These are phyloP conservation scores for Fusarium albidum DNA, from an alignment of 2,329 filamentous ascomycete species.

Conservation along the genomic window DNA sequence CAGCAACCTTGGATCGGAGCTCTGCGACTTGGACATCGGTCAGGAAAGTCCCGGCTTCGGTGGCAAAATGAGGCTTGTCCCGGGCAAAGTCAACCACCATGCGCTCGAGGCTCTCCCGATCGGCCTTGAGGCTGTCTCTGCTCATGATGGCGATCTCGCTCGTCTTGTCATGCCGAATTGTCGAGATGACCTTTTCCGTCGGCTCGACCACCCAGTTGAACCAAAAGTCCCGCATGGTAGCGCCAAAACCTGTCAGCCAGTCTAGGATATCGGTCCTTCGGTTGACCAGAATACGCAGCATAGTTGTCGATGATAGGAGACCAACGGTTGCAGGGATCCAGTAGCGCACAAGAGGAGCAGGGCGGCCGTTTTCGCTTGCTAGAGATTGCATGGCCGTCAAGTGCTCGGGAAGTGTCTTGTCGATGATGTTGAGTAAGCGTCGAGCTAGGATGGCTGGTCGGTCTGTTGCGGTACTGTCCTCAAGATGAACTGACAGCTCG, in stretches of 20 bases:
- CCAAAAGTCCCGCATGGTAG: constrained; percentile 89
- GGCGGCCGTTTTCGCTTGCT: constrained; percentile 74
- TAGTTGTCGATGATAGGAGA: constrained; percentile 83
- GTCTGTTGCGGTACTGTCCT: constrained; percentile 53
- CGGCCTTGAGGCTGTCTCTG: constrained; percentile 87
- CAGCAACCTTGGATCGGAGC: constrained; percentile 81
- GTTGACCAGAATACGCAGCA: constrained; percentile 81
- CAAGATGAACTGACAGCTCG: constrained; percentile 62
- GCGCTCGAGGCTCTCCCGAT: constrained; percentile 89
- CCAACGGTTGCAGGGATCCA: constrained; percentile 81
- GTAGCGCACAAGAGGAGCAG: constrained; percentile 79
- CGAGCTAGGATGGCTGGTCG: constrained; percentile 69
- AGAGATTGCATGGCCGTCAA: constrained; percentile 62
- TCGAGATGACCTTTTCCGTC: constrained; percentile 81
- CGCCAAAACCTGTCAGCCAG: constrained; percentile 82
- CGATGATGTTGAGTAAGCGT: constrained; percentile 74
- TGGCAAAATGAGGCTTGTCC: constrained; percentile 75
- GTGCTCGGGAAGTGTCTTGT: constrained; percentile 74
- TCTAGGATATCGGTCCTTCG: constrained; percentile 77
- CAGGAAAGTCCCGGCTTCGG: constrained; percentile 56
- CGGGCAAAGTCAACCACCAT: constrained; percentile 98
- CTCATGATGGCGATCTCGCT: constrained; percentile 98
- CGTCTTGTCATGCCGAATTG: constrained; percentile 89
- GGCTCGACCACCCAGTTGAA: constrained; percentile 95
- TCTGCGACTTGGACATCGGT: constrained; percentile 75